phyloP scores from a whole-genome alignment of 305 asterid genomes.

The Solanum hybrid region DNA sequence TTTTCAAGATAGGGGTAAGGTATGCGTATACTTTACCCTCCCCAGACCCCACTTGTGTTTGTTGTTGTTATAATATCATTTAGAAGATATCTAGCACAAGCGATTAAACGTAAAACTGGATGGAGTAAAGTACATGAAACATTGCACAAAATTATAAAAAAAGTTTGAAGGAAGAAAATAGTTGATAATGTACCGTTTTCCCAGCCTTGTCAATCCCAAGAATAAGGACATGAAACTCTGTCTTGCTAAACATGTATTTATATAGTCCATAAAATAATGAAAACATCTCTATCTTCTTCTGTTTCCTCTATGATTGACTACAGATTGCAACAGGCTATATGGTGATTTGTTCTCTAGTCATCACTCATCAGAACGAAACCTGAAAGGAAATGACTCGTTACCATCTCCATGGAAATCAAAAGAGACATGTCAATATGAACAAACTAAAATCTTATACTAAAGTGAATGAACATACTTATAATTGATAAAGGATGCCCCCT shows the following conservation, averaged over 20 bases:
- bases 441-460: neutral
- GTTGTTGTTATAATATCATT: neutral
- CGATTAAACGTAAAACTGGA: neutral
- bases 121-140: neutral
- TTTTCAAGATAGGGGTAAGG: neutral
- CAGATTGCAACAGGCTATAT: slow-evolving; percentile 9
- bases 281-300: slow-evolving; percentile 52
- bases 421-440: neutral
- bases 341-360: neutral
- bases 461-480: neutral
- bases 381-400: slow-evolving; percentile 8
- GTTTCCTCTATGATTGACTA: slow-evolving; percentile 14
- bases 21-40: neutral
- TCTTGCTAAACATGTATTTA: slow-evolving; percentile 82
- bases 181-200: slow-evolving; percentile 58
- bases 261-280: slow-evolving; percentile 85
- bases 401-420: neutral
- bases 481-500: neutral
- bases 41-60: neutral
- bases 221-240: slow-evolving; percentile 91
- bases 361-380: slow-evolving; percentile 6
- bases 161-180: neutral
- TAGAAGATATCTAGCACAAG: neutral
- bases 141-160: neutral
- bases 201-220: slow-evolving; percentile 97